Conservation (phyloP, 371 early-diverging fungal species). For the Blakeslea trispora region DNA sequence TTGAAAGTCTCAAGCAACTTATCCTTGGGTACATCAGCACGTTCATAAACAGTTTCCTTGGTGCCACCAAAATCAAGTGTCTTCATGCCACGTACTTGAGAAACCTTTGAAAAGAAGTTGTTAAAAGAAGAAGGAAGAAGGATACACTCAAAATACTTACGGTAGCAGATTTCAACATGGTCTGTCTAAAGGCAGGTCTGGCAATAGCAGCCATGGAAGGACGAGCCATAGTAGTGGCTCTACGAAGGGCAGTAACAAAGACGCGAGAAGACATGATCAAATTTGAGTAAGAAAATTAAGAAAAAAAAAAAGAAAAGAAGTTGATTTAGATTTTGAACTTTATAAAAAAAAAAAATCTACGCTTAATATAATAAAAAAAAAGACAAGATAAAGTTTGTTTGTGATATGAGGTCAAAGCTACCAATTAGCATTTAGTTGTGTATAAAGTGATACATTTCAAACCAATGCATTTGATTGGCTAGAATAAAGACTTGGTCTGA, state of each 20-base stretch:
- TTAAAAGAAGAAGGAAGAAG: no score
- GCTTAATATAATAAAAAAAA: no score
- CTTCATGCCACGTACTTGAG: constrained; percentile 83
- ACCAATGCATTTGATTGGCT: neutral
- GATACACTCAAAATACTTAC: constrained; percentile 19
- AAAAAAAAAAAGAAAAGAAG: neutral
- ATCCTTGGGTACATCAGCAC: constrained; percentile 89
- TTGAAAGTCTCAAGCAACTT: constrained; percentile 91
- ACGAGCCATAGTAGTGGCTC: constrained; percentile 40
- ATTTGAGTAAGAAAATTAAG: neutral
- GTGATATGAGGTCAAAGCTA: no score
- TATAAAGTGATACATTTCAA: neutral
- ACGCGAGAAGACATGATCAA: constrained; percentile 44
- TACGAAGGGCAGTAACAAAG: constrained; percentile 46
- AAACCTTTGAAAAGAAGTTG: no score
- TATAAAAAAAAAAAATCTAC: neutral
- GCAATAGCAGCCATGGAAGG: constrained; percentile 25
- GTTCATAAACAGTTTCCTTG: constrained; percentile 93
- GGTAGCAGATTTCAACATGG: constrained; percentile 34
- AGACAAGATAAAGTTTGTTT: no score
- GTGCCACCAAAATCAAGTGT: constrained; percentile 95
- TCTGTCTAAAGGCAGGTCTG: constrained; percentile 20
- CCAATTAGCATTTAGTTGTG: neutral
- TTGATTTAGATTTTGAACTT: no score
- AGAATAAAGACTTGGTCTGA: neutral